These are phyloP conservation scores for Hydnomerulius pinastri DNA, from an alignment of 768 basidiomycete genomes.

Conservation along the genomic window DNA sequence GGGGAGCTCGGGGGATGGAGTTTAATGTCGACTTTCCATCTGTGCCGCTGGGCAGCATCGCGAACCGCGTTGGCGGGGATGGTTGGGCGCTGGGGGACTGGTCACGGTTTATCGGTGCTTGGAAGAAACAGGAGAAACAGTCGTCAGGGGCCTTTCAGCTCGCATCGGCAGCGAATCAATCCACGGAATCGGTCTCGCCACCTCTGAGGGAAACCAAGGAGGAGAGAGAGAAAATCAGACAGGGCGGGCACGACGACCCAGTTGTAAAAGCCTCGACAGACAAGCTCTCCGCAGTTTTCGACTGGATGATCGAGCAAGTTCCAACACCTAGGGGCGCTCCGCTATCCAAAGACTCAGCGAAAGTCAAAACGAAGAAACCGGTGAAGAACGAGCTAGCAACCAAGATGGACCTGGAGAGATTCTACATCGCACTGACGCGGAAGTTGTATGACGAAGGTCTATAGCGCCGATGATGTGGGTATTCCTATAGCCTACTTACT, in stretches of 20 bases:
- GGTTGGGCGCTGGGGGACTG: constrained; percentile 55
- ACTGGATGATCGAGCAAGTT: constrained; percentile 78
- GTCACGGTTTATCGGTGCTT: constrained; percentile 60
- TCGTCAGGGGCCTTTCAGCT: constrained; percentile 36
- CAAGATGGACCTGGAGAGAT: constrained; percentile 81
- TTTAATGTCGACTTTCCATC: constrained; percentile 61
- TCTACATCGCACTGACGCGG: constrained; percentile 86
- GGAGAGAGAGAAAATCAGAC: constrained; percentile 21
- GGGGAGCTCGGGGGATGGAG: constrained; percentile 83
- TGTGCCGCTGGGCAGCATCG: constrained; percentile 43
- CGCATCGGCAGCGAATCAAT: constrained; percentile 19
- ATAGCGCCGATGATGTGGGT: constrained; percentile 31
- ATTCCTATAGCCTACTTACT: neutral
- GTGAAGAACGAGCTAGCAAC: constrained; percentile 54
- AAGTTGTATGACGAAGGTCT: constrained; percentile 93
- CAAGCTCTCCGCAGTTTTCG: constrained; percentile 71
- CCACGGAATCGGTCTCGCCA: constrained; percentile 2
- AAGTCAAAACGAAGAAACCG: constrained; percentile 18
- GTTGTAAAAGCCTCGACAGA: constrained; percentile 69
- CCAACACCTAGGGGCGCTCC: constrained; percentile 36
- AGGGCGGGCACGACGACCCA: constrained; percentile 47
- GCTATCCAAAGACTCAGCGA: constrained; percentile 25
- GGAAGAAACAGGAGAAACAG: constrained; percentile 57
- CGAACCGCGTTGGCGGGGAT: constrained; percentile 39
- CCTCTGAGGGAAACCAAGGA: constrained; percentile 7